phyloP scores from a whole-genome alignment of 2,329 filamentous ascomycete species.

The Coniosporium tulheliwenetii region DNA sequence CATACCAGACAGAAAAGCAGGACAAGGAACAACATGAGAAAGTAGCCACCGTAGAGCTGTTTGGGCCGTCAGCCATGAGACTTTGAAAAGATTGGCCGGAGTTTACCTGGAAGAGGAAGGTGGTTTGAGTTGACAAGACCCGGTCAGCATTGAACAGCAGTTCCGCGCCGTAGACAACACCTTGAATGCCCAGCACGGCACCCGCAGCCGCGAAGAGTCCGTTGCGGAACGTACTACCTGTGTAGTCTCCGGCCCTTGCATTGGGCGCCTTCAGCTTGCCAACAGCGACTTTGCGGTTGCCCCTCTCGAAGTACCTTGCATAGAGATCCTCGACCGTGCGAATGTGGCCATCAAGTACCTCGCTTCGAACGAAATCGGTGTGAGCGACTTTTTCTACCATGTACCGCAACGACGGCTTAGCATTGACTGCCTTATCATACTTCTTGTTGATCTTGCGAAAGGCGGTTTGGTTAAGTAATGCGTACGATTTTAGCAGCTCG shows the following conservation, averaged over 20 bases:
- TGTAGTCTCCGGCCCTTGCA: slow-evolving; percentile 41
- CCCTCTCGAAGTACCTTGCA: slow-evolving; percentile 82
- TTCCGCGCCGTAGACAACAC: slow-evolving; percentile 21
- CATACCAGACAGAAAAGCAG: slow-evolving; percentile 76
- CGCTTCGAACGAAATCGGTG: slow-evolving; percentile 82
- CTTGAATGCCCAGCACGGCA: slow-evolving; percentile 26
- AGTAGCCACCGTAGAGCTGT: slow-evolving; percentile 84
- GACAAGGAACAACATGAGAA: slow-evolving; percentile 66
- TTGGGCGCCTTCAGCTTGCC: slow-evolving; percentile 68
- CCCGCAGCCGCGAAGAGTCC: slow-evolving; percentile 30
- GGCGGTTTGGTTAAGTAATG: slow-evolving; percentile 76
- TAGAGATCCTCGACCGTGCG: slow-evolving; percentile 79
- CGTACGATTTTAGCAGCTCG: slow-evolving; percentile 83
- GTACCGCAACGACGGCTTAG: slow-evolving; percentile 62
- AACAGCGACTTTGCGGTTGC: slow-evolving; percentile 81
- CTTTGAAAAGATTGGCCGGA: too few relatives aligned
- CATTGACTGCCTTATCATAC: slow-evolving; percentile 81
- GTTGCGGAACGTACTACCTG: slow-evolving; percentile 42
- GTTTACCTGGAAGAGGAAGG: slow-evolving; percentile 45
- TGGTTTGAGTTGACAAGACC: slow-evolving; percentile 16
- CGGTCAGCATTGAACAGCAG: slow-evolving; percentile 13
- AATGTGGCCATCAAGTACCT: slow-evolving; percentile 67
- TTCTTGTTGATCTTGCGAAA: slow-evolving; percentile 99
- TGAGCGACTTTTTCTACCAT: slow-evolving; percentile 86
- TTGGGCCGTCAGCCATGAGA: not conserved